phyloP scores from a whole-genome alignment of 345 rosid genomes.

The Syzygium oleosum region DNA sequence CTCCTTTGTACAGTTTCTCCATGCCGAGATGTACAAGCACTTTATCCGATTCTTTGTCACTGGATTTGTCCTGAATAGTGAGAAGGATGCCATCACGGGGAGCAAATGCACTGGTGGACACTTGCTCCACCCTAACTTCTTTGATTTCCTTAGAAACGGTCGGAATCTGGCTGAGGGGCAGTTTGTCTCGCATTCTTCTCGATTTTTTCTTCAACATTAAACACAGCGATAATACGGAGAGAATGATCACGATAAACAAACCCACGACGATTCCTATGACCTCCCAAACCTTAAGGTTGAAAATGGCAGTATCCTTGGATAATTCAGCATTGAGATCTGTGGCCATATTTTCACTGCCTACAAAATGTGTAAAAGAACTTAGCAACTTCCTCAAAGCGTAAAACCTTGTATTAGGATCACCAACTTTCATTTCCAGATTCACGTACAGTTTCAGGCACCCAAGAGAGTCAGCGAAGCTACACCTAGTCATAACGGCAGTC shows the following conservation, averaged over 20 bases:
- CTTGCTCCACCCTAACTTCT: constrained; percentile 85
- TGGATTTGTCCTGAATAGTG: constrained; percentile 58
- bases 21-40: constrained; percentile 75
- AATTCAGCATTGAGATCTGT: constrained; percentile 52
- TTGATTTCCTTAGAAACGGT: constrained; percentile 84
- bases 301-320: constrained; percentile 56
- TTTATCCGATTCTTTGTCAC: constrained; percentile 66
- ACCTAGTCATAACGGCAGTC: background rate
- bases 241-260: constrained; percentile 60
- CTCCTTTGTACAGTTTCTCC: constrained; percentile 59
- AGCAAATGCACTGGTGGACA: constrained; percentile 47
- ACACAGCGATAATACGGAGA: constrained; percentile 60
- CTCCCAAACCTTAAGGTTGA: constrained; percentile 85
- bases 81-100: constrained; percentile 68
- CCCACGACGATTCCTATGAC: constrained; percentile 69
- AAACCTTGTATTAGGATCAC: background rate
- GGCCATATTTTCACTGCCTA: constrained; percentile 47
- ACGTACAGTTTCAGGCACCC: background rate
- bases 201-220: constrained; percentile 66
- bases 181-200: constrained; percentile 38
- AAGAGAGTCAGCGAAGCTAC: background rate
- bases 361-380: constrained; percentile 8
- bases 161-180: constrained; percentile 63
- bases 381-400: background rate
- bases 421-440: background rate